Evolutionary conservation across 441 rosid species (phyloP).

Genomic region (Capsella rubella): DNA sequence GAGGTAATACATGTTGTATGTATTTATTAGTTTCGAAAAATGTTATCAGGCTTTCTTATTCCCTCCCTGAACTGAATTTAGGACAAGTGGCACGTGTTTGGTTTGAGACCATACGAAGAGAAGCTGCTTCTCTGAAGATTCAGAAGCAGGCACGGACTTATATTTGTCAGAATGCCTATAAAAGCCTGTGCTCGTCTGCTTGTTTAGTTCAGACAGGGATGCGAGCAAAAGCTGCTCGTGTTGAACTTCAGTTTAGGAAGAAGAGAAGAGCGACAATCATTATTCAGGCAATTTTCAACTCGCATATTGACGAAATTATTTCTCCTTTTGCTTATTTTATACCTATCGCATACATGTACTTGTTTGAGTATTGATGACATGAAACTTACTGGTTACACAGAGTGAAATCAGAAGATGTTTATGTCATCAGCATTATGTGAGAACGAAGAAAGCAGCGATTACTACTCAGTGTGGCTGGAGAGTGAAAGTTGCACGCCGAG

Average conservation of each 20-base stretch:
- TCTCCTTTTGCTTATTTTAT: not conserved
- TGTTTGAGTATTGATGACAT: slow-evolving; percentile 29
- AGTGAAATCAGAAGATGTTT: slow-evolving; percentile 67
- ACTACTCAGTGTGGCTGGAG: slow-evolving; percentile 85
- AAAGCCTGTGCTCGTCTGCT: slow-evolving; percentile 58
- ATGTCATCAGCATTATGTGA: slow-evolving; percentile 54
- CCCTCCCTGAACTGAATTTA: slow-evolving; percentile 46
- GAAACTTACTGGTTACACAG: slow-evolving; percentile 53
- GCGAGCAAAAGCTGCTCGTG: slow-evolving; percentile 77
- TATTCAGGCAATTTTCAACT: slow-evolving; percentile 69
- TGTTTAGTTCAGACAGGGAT: slow-evolving; percentile 78
- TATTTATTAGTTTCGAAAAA: slow-evolving; percentile 10
- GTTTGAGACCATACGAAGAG: slow-evolving; percentile 75
- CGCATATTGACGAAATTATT: slow-evolving; percentile 16
- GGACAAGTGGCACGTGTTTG: slow-evolving; percentile 71
- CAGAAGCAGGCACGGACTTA: slow-evolving; percentile 73
- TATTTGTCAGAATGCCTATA: slow-evolving; percentile 67
- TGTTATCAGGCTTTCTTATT: slow-evolving; percentile 24
- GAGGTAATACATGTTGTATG: slow-evolving; percentile 61
- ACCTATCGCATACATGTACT: slow-evolving; percentile 7
- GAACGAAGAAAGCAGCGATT: slow-evolving; percentile 73
- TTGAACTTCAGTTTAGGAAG: slow-evolving; percentile 63
- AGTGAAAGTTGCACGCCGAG: slow-evolving; percentile 68
- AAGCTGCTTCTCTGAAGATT: slow-evolving; percentile 74
- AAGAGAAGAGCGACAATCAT: slow-evolving; percentile 67